A percentile compares a stretch with the other conserved stretches of the same genome.
These are phyloP conservation scores for Ogataea thermomethanolica DNA, from an alignment of 805 yeast genomes.

Conservation along the genomic window DNA sequence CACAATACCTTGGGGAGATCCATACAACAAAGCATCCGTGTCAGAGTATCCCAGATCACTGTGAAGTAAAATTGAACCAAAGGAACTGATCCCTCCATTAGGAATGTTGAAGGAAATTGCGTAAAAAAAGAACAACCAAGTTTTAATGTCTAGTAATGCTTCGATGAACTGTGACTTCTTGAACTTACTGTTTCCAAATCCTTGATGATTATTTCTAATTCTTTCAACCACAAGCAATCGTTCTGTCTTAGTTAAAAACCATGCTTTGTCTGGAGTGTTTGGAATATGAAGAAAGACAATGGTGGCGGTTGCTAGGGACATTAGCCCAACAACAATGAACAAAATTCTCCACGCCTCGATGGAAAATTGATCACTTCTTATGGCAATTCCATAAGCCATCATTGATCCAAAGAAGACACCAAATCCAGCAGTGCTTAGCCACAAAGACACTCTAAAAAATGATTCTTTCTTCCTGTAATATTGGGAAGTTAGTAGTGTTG, in stretches of 20 bases:
- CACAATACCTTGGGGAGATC: slow-evolving; percentile 37
- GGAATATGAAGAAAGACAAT: slow-evolving; percentile 51
- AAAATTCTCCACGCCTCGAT: slow-evolving; percentile 59
- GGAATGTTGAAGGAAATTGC: slow-evolving; percentile 46
- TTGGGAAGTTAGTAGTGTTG: slow-evolving; percentile 36
- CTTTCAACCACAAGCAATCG: slow-evolving; percentile 35
- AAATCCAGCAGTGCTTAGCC: slow-evolving; percentile 40
- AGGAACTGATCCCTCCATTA: slow-evolving; percentile 51
- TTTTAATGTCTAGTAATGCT: slow-evolving; percentile 32
- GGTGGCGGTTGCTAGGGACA: slow-evolving; percentile 51
- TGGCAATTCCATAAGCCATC: slow-evolving; percentile 53
- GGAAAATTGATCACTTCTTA: slow-evolving; percentile 35
- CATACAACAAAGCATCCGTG: slow-evolving; percentile 30
- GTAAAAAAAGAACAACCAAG: slow-evolving; percentile 42
- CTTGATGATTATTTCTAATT: slow-evolving; percentile 21
- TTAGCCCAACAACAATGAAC: slow-evolving; percentile 58
- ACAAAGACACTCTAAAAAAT: slow-evolving; percentile 26
- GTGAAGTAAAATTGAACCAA: slow-evolving; percentile 41
- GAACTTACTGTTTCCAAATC: slow-evolving; percentile 29
- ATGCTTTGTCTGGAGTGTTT: slow-evolving; percentile 46
- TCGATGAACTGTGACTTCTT: slow-evolving; percentile 29
- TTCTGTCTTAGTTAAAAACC: slow-evolving; percentile 38
- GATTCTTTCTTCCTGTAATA: slow-evolving; percentile 33
- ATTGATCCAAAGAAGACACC: slow-evolving; percentile 50
- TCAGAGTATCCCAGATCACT: slow-evolving; percentile 33